Evolutionary conservation across 164 flowering plant genomes (phyloP).

Genomic region (Nymphaea colorata): DNA sequence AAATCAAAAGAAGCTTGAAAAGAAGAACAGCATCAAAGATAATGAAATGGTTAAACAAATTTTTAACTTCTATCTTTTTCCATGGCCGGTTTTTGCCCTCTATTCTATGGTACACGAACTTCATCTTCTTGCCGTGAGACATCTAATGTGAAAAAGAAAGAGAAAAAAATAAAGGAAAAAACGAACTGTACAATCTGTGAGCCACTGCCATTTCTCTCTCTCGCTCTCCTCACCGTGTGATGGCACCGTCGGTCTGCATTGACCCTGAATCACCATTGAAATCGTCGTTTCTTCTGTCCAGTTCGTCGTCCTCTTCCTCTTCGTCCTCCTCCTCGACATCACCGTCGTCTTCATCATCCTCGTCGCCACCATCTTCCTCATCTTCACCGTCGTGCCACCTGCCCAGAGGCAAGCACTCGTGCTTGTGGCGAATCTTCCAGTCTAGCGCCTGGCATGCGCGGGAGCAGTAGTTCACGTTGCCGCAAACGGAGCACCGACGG

Average conservation of each 20-base stretch:
- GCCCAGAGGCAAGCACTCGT: slow-evolving; percentile 50
- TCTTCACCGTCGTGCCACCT: slow-evolving; percentile 25
- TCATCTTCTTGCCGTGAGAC: background rate
- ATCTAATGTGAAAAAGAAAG: background rate
- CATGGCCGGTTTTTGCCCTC: background rate
- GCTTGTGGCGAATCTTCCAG: slow-evolving; percentile 81
- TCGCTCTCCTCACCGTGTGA: background rate
- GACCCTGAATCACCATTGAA: background rate
- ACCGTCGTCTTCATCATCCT: slow-evolving; percentile 2
- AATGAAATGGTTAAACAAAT: background rate
- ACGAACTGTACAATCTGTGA: background rate
- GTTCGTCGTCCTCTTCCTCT: background rate
- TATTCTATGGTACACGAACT: background rate
- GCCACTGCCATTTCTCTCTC: background rate
- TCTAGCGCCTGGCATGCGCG: slow-evolving; percentile 95
- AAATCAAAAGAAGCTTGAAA: background rate
- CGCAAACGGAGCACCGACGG: slow-evolving; percentile 86
- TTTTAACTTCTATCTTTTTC: background rate
- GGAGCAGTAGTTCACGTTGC: slow-evolving; percentile 81
- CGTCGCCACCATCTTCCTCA: slow-evolving; percentile 9
- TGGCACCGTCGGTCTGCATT: background rate
- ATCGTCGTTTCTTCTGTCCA: background rate
- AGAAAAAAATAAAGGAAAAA: background rate
- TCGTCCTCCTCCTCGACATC: slow-evolving; percentile 17
- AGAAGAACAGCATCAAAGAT: background rate